A percentile compares a stretch with the other conserved stretches of the same genome.
These are phyloP conservation scores for Lentinula lateritia DNA, from an alignment of 768 basidiomycete genomes.

Conservation along the genomic window DNA sequence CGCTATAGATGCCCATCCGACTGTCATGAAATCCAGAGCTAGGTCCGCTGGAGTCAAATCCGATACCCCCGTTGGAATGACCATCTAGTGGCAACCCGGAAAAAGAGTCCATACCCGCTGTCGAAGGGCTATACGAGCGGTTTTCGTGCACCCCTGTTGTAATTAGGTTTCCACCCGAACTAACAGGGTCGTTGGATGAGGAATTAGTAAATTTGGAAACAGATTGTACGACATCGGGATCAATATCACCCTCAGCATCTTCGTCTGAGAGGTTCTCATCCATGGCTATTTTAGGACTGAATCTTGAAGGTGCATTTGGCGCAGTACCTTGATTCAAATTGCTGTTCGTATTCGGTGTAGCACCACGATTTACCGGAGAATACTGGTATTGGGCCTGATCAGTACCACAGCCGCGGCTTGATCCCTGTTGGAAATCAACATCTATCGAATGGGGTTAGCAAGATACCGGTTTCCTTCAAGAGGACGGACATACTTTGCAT, in stretches of 20 bases:
- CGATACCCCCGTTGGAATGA: neutral
- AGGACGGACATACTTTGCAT: neutral
- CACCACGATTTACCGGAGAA: neutral
- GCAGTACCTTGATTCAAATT: neutral
- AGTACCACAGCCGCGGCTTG: neutral
- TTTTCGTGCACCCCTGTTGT: neutral
- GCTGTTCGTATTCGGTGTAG: neutral
- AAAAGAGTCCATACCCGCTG: neutral
- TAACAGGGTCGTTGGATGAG: neutral
- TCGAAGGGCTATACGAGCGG: neutral
- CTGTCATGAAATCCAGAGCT: neutral
- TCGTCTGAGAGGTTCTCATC: constrained; percentile 5
- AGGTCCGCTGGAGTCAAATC: neutral
- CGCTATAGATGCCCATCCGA: neutral
- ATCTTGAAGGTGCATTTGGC: neutral
- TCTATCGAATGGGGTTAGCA: neutral
- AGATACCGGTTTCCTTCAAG: neutral
- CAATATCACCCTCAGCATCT: constrained; percentile 8
- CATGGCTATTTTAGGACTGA: constrained; percentile 3
- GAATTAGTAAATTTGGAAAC: neutral
- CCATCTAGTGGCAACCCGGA: neutral
- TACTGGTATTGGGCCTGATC: neutral
- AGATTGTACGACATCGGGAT: constrained; percentile 2
- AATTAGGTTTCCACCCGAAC: neutral
- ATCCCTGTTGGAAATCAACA: neutral